Evolutionary conservation across 2,329 filamentous ascomycete species (phyloP).

Genomic region (Colletotrichum graminicola): DNA sequence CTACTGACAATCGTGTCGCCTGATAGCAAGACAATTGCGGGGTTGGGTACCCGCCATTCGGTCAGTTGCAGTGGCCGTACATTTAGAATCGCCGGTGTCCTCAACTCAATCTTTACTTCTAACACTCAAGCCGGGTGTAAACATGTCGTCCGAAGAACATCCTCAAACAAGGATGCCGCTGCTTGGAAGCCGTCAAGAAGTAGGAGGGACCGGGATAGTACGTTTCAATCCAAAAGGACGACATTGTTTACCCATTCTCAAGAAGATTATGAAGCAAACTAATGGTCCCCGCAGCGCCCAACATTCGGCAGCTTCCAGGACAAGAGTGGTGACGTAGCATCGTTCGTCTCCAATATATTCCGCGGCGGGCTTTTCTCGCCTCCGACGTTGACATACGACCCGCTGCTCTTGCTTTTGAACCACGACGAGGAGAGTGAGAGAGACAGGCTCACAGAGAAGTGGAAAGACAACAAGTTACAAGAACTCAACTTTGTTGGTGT

Average conservation of each 20-base stretch:
- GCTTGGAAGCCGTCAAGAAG: constrained; percentile 1
- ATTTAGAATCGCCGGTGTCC: background rate
- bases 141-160: background rate
- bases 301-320: background rate
- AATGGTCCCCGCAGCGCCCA: background rate
- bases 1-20: background rate
- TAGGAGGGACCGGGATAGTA: background rate
- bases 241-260: background rate
- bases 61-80: background rate
- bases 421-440: constrained; percentile 30
- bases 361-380: constrained; percentile 27
- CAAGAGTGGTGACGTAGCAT: background rate
- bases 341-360: constrained; percentile 11
- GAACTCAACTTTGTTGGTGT: constrained; percentile 58
- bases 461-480: constrained; percentile 54
- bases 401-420: constrained; percentile 20
- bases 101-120: background rate
- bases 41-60: background rate
- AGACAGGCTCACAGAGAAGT: constrained; percentile 52
- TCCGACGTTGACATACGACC: constrained; percentile 14
- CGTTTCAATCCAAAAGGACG: background rate
- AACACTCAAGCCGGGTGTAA: background rate
- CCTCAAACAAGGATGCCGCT: constrained; percentile 1
- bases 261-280: background rate
- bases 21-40: constrained; percentile 4